These are phyloP conservation scores for Talaromyces sp. DNA, from an alignment of 2,329 filamentous ascomycete genomes.

Conservation along the genomic window DNA sequence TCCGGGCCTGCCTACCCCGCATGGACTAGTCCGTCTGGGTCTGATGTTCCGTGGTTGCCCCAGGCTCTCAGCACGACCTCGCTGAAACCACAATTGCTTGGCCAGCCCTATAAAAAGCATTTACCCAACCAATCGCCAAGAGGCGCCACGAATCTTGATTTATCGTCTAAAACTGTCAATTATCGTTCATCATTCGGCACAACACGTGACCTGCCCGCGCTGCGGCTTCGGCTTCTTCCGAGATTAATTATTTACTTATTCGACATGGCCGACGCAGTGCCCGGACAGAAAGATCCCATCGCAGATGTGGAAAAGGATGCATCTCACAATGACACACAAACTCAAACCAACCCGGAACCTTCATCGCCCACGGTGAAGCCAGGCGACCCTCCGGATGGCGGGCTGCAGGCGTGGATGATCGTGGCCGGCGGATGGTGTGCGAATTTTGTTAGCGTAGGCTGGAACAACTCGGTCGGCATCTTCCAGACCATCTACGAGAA, in stretches of 20 bases:
- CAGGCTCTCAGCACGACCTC: neutral
- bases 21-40: neutral
- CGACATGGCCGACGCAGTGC: neutral
- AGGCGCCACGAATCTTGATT: neutral
- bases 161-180: neutral
- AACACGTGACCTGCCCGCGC: neutral
- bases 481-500: slow-evolving; percentile 51
- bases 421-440: neutral
- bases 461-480: slow-evolving; percentile 44
- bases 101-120: neutral
- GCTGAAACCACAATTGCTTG: neutral
- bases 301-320: neutral
- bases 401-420: neutral
- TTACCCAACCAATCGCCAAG: neutral
- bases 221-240: neutral
- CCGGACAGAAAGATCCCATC: neutral
- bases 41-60: neutral
- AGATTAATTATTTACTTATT: neutral
- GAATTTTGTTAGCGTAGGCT: neutral
- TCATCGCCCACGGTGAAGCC: neutral
- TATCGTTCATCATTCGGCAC: neutral
- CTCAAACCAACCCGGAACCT: neutral
- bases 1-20: neutral
- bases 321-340: neutral
- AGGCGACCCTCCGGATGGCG: neutral